These are phyloP conservation scores for Phascolomyces articulosus DNA, from an alignment of 371 early-diverging fungal species.

Conservation along the genomic window DNA sequence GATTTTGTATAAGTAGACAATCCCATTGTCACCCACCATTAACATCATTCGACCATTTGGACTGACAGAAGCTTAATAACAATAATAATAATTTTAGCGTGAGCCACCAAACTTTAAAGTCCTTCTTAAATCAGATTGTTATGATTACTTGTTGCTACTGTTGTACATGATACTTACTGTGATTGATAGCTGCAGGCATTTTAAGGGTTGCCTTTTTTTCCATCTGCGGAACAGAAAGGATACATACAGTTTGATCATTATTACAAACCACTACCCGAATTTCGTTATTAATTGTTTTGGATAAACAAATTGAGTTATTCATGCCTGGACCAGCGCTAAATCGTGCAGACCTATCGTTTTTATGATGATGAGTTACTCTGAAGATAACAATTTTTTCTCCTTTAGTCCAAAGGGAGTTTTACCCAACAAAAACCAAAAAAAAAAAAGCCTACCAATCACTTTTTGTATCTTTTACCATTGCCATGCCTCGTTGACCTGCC, in stretches of 20 bases:
- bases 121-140: too few relatives aligned
- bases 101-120: too few relatives aligned
- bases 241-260: conserved; percentile 89
- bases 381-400: not conserved
- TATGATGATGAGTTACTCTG: too few relatives aligned
- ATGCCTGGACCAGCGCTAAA: conserved; percentile 22
- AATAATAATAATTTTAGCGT: not conserved
- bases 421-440: too few relatives aligned
- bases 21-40: conserved; percentile 83
- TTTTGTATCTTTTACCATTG: conserved; percentile 14
- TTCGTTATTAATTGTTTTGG: conserved; percentile 10
- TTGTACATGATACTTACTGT: too few relatives aligned
- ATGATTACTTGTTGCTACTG: too few relatives aligned
- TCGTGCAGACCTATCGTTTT: conserved; percentile 13
- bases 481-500: conserved; percentile 27
- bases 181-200: conserved; percentile 81
- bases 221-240: conserved; percentile 71
- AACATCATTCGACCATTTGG: conserved; percentile 80
- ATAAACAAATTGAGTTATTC: conserved; percentile 23
- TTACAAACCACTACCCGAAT: conserved; percentile 75
- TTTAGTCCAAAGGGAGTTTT: too few relatives aligned
- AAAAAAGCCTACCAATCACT: not conserved
- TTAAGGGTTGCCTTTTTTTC: conserved; percentile 63
- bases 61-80: conserved; percentile 68
- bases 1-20: conserved; percentile 78